Evolutionary conservation across 2,329 filamentous ascomycete genomes (phyloP).

Genomic region (Microascus cirrosus): DNA sequence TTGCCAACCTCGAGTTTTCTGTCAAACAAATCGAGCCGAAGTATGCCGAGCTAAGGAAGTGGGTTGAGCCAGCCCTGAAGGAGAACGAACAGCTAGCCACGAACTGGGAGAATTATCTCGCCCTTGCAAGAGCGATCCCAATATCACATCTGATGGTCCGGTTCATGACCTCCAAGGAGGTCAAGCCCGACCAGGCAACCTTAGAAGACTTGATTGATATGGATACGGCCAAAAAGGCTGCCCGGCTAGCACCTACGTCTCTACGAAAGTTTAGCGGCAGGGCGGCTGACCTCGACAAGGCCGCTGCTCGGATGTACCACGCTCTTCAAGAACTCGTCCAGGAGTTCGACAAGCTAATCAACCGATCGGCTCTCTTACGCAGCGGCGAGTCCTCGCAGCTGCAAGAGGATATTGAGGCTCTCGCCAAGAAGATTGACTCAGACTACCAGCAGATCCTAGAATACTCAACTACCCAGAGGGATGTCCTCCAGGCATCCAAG

Average conservation of each 20-base stretch:
- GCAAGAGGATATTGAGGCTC: constrained; percentile 73
- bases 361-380: constrained; percentile 43
- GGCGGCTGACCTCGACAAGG: constrained; percentile 48
- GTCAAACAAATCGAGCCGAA: constrained; percentile 62
- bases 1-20: constrained; percentile 72
- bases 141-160: constrained; percentile 55
- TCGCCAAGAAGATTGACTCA: constrained; percentile 75
- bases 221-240: constrained; percentile 62
- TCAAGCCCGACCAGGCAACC: constrained; percentile 38
- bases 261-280: constrained; percentile 49
- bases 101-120: constrained; percentile 59
- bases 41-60: constrained; percentile 58
- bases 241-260: constrained; percentile 47
- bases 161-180: constrained; percentile 45
- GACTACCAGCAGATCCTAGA: constrained; percentile 71
- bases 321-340: constrained; percentile 51
- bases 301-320: constrained; percentile 46
- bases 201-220: constrained; percentile 68
- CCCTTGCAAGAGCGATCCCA: constrained; percentile 50
- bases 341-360: constrained; percentile 49
- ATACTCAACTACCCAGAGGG: constrained; percentile 52
- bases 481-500: constrained; percentile 50
- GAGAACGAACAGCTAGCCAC: constrained; percentile 55
- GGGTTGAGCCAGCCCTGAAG: constrained; percentile 55
- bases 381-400: constrained; percentile 56